These are phyloP conservation scores for Boletus sp. DNA, from an alignment of 768 basidiomycete species.

Conservation along the genomic window DNA sequence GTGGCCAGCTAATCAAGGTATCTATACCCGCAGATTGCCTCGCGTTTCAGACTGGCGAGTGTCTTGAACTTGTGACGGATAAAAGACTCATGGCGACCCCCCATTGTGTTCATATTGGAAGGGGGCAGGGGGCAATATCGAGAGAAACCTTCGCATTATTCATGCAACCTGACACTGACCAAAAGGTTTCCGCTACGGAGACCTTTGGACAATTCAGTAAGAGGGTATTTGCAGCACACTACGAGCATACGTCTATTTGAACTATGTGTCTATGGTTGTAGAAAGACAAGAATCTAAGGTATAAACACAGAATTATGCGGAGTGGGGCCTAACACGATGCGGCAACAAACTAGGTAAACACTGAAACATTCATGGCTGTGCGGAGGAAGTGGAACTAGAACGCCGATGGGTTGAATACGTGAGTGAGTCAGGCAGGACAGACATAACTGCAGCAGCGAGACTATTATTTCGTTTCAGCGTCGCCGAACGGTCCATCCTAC, in stretches of 20 bases:
- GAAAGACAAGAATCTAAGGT: constrained; percentile 1
- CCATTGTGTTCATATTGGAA: constrained; percentile 84
- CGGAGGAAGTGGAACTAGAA: constrained; percentile 34
- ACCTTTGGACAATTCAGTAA: constrained; percentile 93
- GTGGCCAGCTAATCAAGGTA: constrained; percentile 75
- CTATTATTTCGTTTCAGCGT: constrained; percentile 60
- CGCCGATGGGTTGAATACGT: constrained; percentile 40
- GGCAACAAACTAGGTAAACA: neutral
- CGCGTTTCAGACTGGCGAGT: constrained; percentile 97
- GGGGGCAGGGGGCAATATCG: constrained; percentile 48
- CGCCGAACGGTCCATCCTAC: constrained; percentile 34
- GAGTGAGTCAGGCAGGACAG: constrained; percentile 56
- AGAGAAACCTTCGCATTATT: constrained; percentile 89
- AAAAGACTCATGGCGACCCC: constrained; percentile 86
- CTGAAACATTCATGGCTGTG: constrained; percentile 17
- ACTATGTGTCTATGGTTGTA: constrained; percentile 12
- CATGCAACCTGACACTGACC: constrained; percentile 85
- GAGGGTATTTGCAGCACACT: constrained; percentile 64
- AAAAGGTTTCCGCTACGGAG: constrained; percentile 61
- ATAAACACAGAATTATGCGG: constrained; percentile 7
- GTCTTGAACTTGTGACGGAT: constrained; percentile 84
- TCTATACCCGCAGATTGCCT: constrained; percentile 80
- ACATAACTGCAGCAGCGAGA: constrained; percentile 58
- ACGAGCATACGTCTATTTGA: constrained; percentile 21
- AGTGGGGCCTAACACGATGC: neutral